phyloP scores from a whole-genome alignment of 176 grass and related monocot species.

The Dendrocalamus sinicus region DNA sequence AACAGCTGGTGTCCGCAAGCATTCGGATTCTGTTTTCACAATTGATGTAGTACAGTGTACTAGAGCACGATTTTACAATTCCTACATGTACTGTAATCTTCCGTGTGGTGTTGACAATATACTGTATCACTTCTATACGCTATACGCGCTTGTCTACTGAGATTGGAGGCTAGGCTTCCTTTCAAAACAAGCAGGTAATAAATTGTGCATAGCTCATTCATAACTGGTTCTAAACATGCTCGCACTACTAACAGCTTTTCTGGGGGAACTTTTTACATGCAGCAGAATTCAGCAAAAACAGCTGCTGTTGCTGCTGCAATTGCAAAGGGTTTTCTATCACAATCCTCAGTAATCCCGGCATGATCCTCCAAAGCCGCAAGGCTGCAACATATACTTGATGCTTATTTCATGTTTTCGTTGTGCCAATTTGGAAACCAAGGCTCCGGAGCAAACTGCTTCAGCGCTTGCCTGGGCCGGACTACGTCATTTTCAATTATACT shows the following conservation, averaged over 20 bases:
- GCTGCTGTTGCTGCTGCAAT: not conserved
- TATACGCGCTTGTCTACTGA: not conserved
- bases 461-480: slow-evolving; percentile 50
- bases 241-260: not conserved
- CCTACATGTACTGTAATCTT: not conserved
- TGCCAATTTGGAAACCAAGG: slow-evolving; percentile 57
- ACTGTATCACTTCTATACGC: not conserved
- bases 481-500: slow-evolving; percentile 54
- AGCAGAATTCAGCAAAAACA: not conserved
- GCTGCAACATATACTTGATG: not conserved
- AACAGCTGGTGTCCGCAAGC: no score
- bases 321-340: not conserved
- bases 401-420: slow-evolving; percentile 46
- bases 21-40: no score
- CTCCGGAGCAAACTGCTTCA: slow-evolving; percentile 54
- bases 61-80: not conserved
- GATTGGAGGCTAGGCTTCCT: not conserved
- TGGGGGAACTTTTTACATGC: not conserved
- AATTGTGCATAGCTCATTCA: not conserved
- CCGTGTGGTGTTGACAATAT: not conserved
- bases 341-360: not conserved
- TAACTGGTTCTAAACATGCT: slow-evolving; percentile 7
- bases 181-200: slow-evolving; percentile 2
- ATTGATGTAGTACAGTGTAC: no score
- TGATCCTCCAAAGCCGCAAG: slow-evolving; percentile 11